These are phyloP conservation scores for Aspergillus pseudonomiae DNA, from an alignment of 2,329 filamentous ascomycete species.

Conservation along the genomic window DNA sequence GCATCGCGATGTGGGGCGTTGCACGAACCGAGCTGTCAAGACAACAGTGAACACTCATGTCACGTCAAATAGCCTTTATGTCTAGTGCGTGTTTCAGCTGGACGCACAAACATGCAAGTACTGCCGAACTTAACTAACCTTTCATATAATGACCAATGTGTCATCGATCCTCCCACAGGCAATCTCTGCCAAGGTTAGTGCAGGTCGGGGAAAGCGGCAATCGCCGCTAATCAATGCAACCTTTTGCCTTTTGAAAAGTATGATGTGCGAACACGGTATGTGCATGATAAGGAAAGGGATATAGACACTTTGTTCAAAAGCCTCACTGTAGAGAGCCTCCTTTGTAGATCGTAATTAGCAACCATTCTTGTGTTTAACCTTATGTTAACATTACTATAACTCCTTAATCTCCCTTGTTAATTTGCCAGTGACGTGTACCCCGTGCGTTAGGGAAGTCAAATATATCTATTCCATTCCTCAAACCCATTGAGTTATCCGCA, in stretches of 20 bases:
- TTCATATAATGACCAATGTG: too few relatives aligned
- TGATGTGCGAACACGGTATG: too few relatives aligned
- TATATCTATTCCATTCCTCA: too few relatives aligned
- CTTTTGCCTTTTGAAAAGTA: background rate
- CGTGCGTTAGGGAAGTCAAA: too few relatives aligned
- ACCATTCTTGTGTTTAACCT: background rate
- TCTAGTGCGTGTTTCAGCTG: background rate
- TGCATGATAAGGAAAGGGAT: background rate
- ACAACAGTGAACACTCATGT: background rate
- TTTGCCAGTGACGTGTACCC: too few relatives aligned
- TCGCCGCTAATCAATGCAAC: background rate
- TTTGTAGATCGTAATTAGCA: background rate
- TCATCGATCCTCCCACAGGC: too few relatives aligned
- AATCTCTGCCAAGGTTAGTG: background rate
- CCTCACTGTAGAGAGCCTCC: background rate
- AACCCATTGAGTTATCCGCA: too few relatives aligned
- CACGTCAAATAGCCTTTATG: background rate
- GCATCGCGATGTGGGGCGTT: too few relatives aligned
- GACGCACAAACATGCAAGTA: background rate
- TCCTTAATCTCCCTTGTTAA: too few relatives aligned
- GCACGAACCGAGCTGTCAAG: too few relatives aligned
- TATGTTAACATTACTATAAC: background rate
- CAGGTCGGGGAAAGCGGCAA: background rate
- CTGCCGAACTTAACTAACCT: background rate
- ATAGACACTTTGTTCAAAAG: background rate